Base-by-base conservation (phyloP, 306 rosid species). In the Dryas drummondii region DNA sequence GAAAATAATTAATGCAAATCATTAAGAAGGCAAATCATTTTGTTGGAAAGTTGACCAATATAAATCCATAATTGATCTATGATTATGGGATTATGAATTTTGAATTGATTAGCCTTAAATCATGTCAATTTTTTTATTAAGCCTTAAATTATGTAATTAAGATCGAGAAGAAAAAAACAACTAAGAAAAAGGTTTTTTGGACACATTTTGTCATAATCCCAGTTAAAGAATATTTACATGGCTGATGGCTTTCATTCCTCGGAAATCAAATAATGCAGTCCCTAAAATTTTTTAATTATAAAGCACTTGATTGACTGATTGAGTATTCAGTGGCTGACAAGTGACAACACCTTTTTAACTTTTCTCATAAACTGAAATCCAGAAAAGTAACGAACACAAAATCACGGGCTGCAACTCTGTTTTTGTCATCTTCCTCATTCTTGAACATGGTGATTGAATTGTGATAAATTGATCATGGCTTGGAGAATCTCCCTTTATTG, bases 321-420 rank as follows among this genome's bases (percentile, higher is more conserved):
- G 19, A 27, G 9, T 12, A 64, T 72, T 77, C 76, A 70, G 73
- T 73, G 75, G 71, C 63, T 42, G 27, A 78, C 63, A 32, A 6
- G 41, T 42, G 27, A 78, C 63, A 32, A 6, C 47, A 48, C 27
- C 19, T 40, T 46, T 80, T 79, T 60, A 9, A 16, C 49, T 27
- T 51, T 49, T 50, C 27, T 9, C 7, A 54, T n/a, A 26, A 79
- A 60, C 75, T 11, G 75, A 53, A 71, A 76, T 32, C 37, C 37
- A 66, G 72, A 57, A 73, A 72, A 68, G 68, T 11, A 44, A 76
- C 74, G 56, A 77, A 70, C 89, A 82, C 56, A 77, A 79, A 67
- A 79, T 91, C 94, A 91, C 97, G 97, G 91, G 94, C 78, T 78
- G 74, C 81, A 84, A 63, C 68, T 41, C 76, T 85, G 68, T 76